Conservation (phyloP, 2,329 filamentous ascomycete genomes). For the Paraconiothyrium brasiliense region DNA sequence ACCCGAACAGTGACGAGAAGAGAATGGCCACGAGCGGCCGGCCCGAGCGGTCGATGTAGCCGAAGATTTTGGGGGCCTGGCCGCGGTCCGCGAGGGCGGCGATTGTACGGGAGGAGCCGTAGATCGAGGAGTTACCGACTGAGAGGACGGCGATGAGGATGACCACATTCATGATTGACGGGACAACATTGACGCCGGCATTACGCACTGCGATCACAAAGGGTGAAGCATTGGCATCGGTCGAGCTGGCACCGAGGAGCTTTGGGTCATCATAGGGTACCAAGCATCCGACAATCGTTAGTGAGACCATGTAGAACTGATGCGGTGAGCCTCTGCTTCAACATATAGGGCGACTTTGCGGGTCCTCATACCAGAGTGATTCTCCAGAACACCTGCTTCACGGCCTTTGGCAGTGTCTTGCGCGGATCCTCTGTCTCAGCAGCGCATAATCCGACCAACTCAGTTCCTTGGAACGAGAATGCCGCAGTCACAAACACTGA, state of each 20-base stretch:
- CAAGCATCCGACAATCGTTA: conserved; percentile 80
- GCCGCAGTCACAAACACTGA: conserved; percentile 78
- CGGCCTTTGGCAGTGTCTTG: conserved; percentile 82
- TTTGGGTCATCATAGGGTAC: conserved; percentile 74
- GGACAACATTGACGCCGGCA: conserved; percentile 78
- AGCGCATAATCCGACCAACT: conserved; percentile 78
- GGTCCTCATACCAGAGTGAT: conserved; percentile 67
- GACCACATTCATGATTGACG: conserved; percentile 88
- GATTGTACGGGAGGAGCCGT: conserved; percentile 85
- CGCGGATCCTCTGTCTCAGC: conserved; percentile 79
- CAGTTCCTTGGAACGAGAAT: conserved; percentile 77
- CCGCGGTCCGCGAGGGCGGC: conserved; percentile 83
- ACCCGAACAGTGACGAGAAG: conserved; percentile 61
- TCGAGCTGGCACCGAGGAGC: conserved; percentile 67
- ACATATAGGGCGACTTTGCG: neutral
- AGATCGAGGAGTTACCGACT: conserved; percentile 88
- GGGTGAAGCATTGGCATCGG: conserved; percentile 78
- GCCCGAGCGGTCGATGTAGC: conserved; percentile 66
- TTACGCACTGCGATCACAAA: conserved; percentile 90
- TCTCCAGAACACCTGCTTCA: conserved; percentile 94
- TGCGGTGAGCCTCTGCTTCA: conserved; percentile 13
- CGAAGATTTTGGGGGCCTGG: conserved; percentile 62
- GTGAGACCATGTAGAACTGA: conserved; percentile 79
- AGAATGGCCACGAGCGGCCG: conserved; percentile 64
- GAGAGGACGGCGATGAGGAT: conserved; percentile 87